Conservation (phyloP, 495 filamentous ascomycete species). For the Antarctomyces pellizariae region DNA sequence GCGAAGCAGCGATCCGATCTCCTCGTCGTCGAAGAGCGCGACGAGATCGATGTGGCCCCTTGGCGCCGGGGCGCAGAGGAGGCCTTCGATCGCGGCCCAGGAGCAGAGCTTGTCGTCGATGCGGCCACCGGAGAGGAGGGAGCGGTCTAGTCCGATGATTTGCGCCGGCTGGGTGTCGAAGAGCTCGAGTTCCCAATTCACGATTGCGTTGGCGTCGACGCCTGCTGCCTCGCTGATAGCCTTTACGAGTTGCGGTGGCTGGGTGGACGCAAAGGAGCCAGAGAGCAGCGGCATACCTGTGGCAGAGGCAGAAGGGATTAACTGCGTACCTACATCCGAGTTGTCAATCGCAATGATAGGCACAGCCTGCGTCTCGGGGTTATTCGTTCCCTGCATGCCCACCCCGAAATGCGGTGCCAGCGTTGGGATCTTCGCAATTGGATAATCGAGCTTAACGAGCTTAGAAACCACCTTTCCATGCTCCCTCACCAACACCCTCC, state of each 20-base stretch:
- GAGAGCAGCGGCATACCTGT: constrained; percentile 5
- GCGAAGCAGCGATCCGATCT: constrained; percentile 73
- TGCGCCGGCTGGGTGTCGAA: constrained; percentile 76
- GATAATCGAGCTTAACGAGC: constrained; percentile 81
- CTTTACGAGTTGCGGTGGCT: constrained; percentile 64
- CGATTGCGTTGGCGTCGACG: constrained; percentile 40
- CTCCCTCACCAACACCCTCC: constrained; percentile 65
- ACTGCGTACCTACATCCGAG: constrained; percentile 25
- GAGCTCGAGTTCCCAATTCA: constrained; percentile 96
- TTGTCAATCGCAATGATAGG: constrained; percentile 81
- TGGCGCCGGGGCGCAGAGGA: constrained; percentile 30
- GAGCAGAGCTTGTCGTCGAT: constrained; percentile 96
- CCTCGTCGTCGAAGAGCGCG: constrained; percentile 86
- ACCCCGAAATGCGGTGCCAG: constrained; percentile 85
- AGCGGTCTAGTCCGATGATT: constrained; percentile 68
- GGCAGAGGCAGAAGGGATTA: not conserved
- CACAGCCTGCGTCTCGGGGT: constrained; percentile 81
- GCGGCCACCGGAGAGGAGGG: constrained; percentile 83
- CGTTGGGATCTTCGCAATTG: constrained; percentile 79
- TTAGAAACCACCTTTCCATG: constrained; percentile 61
- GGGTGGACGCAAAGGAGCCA: constrained; percentile 51
- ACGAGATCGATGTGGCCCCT: constrained; percentile 56
- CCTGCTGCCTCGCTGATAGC: constrained; percentile 58
- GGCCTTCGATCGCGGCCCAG: constrained; percentile 70
- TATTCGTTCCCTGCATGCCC: constrained; percentile 51